Evolutionary conservation across 1,139 yeast genomes (phyloP).

Genomic region (Petasospora rhodanensis): DNA sequence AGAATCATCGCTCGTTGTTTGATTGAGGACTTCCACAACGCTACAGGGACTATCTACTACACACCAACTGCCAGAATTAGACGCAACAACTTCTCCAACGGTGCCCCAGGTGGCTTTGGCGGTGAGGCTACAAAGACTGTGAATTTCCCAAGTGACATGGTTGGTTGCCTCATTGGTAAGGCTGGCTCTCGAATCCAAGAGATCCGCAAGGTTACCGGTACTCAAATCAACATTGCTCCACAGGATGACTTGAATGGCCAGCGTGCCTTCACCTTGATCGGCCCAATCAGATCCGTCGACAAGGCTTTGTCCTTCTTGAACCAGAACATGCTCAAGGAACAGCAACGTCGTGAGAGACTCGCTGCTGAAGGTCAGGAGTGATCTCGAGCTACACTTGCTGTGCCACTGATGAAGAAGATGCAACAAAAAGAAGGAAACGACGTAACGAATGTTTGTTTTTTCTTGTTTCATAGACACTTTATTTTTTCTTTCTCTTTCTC

Average conservation of each 20-base stretch:
- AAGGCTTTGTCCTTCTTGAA: constrained; percentile 65
- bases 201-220: constrained; percentile 75
- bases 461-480: neutral
- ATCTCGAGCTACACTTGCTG: no score
- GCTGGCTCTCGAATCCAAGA: constrained; percentile 86
- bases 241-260: constrained; percentile 62
- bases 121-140: constrained; percentile 35
- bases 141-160: constrained; percentile 75
- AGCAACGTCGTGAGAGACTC: constrained; percentile 50
- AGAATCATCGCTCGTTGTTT: constrained; percentile 68
- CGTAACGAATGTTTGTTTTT: neutral
- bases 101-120: constrained; percentile 2
- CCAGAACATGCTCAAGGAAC: constrained; percentile 75
- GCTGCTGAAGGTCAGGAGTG: constrained; percentile 15
- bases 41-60: constrained; percentile 63
- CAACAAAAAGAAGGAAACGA: no score
- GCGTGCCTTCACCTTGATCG: constrained; percentile 70
- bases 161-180: constrained; percentile 88
- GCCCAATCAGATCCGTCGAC: constrained; percentile 60
- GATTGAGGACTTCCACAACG: constrained; percentile 65
- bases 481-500: neutral
- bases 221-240: constrained; percentile 74
- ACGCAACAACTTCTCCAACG: constrained; percentile 5
- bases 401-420: no score
- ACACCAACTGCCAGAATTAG: constrained; percentile 45